Conservation (phyloP, 352 stramenopile species). For the Hyaloperonospora brassicae region DNA sequence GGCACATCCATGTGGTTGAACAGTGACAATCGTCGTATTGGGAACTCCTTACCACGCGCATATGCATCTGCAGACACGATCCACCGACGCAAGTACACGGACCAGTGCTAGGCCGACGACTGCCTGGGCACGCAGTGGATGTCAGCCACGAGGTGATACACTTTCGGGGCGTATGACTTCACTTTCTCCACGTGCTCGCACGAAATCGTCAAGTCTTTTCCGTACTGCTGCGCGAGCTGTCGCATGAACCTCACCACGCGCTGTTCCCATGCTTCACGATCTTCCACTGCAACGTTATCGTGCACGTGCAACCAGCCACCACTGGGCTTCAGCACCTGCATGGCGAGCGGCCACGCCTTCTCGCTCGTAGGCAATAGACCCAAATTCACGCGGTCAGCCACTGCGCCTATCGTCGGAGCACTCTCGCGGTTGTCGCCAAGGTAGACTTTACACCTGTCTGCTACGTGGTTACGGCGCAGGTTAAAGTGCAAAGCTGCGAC, state of each 20-base stretch:
- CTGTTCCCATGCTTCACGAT: slow-evolving; percentile 74
- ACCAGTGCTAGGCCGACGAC: background rate
- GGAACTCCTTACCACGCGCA: no score
- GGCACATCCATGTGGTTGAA: no score
- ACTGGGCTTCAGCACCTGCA: slow-evolving; percentile 82
- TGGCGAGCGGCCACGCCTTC: slow-evolving; percentile 88
- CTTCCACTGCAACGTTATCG: slow-evolving; percentile 87
- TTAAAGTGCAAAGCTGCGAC: slow-evolving; percentile 88
- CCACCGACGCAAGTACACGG: no score
- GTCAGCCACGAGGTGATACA: slow-evolving; percentile 87
- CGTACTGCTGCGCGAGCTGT: slow-evolving; percentile 34
- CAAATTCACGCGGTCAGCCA: slow-evolving; percentile 91
- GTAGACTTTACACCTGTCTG: slow-evolving; percentile 66
- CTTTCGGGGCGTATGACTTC: slow-evolving; percentile 89
- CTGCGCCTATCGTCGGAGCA: slow-evolving; percentile 52
- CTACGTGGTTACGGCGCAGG: slow-evolving; percentile 86
- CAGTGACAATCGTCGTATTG: no score
- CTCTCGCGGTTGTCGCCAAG: slow-evolving; percentile 86
- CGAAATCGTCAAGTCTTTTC: slow-evolving; percentile 63
- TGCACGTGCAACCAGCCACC: slow-evolving; percentile 95
- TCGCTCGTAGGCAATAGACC: slow-evolving; percentile 91
- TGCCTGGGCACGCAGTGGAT: slow-evolving; percentile 36
- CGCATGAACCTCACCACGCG: slow-evolving; percentile 47
- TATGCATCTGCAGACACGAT: no score
- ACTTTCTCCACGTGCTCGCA: slow-evolving; percentile 85